phyloP scores from a whole-genome alignment of 2,329 filamentous ascomycete species.

The Chalara sp. region DNA sequence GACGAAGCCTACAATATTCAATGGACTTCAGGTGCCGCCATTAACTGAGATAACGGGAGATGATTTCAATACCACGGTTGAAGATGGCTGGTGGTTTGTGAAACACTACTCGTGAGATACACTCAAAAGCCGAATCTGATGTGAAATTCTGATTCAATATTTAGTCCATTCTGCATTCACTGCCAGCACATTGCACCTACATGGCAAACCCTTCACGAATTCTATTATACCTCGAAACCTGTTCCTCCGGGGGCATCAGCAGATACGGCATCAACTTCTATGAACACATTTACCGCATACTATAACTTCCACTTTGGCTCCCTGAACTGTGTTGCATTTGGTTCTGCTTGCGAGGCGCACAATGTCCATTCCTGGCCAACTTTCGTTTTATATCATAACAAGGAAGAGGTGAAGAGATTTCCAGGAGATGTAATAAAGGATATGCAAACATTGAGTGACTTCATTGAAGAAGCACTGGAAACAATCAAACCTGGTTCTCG shows the following conservation, averaged over 20 bases:
- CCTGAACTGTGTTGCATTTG: conserved; percentile 79
- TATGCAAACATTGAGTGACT: conserved; percentile 58
- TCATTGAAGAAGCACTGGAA: conserved; percentile 73
- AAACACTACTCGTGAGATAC: conserved; percentile 27
- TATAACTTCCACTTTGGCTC: conserved; percentile 87
- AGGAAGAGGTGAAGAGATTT: conserved; percentile 56
- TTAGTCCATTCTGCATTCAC: conserved; percentile 26
- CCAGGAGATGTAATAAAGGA: conserved; percentile 52
- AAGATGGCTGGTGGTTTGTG: conserved; percentile 28
- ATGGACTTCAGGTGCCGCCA: conserved; percentile 43
- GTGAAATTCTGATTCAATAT: background rate
- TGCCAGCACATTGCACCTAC: conserved; percentile 60
- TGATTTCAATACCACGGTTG: conserved; percentile 30
- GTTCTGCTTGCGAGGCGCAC: conserved; percentile 67
- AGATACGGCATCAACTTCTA: conserved; percentile 39
- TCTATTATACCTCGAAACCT: conserved; percentile 74
- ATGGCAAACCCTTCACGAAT: conserved; percentile 92
- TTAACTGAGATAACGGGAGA: conserved; percentile 40
- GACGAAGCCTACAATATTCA: conserved; percentile 37
- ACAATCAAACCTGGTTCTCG: conserved; percentile 74
- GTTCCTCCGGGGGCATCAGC: conserved; percentile 28
- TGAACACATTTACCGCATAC: conserved; percentile 62
- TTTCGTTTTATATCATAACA: conserved; percentile 74
- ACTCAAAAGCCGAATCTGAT: background rate
- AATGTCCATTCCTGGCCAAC: conserved; percentile 67